Conservation (phyloP, 164 flowering plant genomes). For the Houttuynia cordata region DNA sequence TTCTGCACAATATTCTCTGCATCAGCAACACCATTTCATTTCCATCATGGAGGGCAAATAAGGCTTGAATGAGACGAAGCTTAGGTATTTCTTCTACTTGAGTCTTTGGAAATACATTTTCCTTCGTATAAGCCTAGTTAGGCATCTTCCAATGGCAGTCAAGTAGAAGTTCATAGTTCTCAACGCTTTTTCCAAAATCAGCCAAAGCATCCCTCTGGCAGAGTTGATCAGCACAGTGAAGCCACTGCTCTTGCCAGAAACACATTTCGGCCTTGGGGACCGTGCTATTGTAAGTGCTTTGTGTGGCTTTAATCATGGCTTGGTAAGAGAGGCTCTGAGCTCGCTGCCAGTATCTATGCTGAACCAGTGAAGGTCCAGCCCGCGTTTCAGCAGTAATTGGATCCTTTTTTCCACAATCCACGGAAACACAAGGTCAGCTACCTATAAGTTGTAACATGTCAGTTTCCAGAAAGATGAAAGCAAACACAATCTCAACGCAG, state of each 20-base stretch:
- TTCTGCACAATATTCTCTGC: constrained; percentile 83
- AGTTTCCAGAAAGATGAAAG: not conserved
- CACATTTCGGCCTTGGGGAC: constrained; percentile 99
- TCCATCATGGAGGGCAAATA: constrained; percentile 82
- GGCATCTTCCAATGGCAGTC: constrained; percentile 87
- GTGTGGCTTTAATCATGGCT: constrained; percentile 98
- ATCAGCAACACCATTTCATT: constrained; percentile 73
- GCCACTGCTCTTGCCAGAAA: constrained; percentile 99
- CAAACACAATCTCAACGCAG: not conserved
- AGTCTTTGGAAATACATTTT: constrained; percentile 74
- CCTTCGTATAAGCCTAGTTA: constrained; percentile 82
- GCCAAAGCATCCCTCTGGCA: constrained; percentile 89
- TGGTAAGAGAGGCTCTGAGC: constrained; percentile 94
- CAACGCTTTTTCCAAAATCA: constrained; percentile 74
- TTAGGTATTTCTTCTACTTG: constrained; percentile 90
- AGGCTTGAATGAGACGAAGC: constrained; percentile 67
- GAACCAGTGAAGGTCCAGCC: constrained; percentile 92
- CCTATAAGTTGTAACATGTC: constrained; percentile 28
- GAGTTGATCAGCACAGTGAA: constrained; percentile 78
- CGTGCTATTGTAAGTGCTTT: constrained; percentile 90
- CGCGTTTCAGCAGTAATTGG: constrained; percentile 86
- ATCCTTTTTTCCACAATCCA: constrained; percentile 91
- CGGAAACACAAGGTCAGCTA: constrained; percentile 86
- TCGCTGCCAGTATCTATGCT: constrained; percentile 97
- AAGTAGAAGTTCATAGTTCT: constrained; percentile 74